A percentile compares a stretch with the other conserved stretches of the same genome.
These are phyloP conservation scores for Crataegus laevigata DNA, from an alignment of 306 rosid genomes.

Conservation along the genomic window DNA sequence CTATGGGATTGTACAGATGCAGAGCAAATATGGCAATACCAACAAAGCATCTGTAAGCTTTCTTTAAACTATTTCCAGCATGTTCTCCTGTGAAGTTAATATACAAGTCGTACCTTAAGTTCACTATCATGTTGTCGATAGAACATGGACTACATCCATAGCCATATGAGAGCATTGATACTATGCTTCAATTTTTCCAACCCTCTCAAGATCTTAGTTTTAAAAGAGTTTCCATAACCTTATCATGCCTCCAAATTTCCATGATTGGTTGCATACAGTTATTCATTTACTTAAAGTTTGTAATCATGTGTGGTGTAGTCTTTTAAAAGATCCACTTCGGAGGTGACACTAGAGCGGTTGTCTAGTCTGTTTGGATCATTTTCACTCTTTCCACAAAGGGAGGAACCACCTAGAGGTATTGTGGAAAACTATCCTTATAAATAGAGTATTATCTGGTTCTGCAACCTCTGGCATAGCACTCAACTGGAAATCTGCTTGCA, in stretches of 20 bases:
- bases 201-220: background rate
- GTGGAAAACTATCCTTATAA: background rate
- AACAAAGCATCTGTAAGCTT: conserved; percentile 68
- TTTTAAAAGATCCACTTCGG: conserved; percentile 83
- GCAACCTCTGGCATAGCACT: conserved; percentile 3
- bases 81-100: background rate
- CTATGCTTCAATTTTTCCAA: background rate
- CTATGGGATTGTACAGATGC: conserved; percentile 46
- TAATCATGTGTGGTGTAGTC: conserved; percentile 29
- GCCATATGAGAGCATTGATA: background rate
- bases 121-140: background rate
- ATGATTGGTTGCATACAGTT: background rate
- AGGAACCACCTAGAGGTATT: conserved; percentile 64
- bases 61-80: background rate
- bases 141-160: background rate
- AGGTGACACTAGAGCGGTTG: conserved; percentile 63
- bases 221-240: background rate
- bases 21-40: conserved; percentile 66
- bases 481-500: conserved; percentile 24
- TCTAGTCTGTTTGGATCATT: conserved; percentile 80
- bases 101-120: too few relatives aligned
- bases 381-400: conserved; percentile 60
- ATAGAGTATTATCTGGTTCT: background rate
- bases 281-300: conserved; percentile 3
- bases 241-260: background rate